Base-by-base conservation (phyloP, 2,329 filamentous ascomycete genomes). In the Penicillium paneum region DNA sequence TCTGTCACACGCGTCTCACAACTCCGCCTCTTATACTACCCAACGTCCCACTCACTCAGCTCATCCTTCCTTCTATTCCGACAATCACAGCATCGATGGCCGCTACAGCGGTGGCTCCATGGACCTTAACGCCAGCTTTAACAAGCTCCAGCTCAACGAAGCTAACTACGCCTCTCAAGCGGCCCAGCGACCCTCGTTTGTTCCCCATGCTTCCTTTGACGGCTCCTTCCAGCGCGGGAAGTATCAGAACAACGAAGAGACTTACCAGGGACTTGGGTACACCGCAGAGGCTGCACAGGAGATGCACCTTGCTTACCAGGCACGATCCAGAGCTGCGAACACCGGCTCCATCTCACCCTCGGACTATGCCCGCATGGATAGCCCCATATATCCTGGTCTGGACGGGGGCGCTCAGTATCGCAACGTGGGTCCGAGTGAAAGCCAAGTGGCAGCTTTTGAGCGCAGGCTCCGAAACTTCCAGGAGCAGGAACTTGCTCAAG, bases 401-500 rank as follows among this genome's bases (percentile, higher is more conserved):
- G 74, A 75, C 40, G 80, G 74, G 2, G 70, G 78, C 3, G 71
- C 76, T 5, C 76, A 75, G 60, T 64, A 77, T 64, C 70, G 79
- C 63, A 71, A 76, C 56, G 74, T 19, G 26, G 19, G 77, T 28
- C 73, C 72, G 29, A 71, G 68, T 19, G 75, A 76, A 32, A 75
- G 70, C 15, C 79, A 79, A 59, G 65, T 74, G 26, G 74, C 71
- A 2, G 66, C 77, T 19, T 66, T 82, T 28, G 79, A 83, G 51
- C 76, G 77, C 53, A 79, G 79, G 56, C 64, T 82, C 19, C 73
- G 76, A 15, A 76, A 75, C 17, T 71, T 79, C 46, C 76, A 81
- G 40, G 75, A 75, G 8, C 72, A 74, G 38, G 71, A 75, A 5
- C 64, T 70, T 21, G 48, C 64, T 11, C 67, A 68, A 34, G 55